Conservation (phyloP, 1,284 basidiomycete species). For the Rhizoctonia solani region DNA sequence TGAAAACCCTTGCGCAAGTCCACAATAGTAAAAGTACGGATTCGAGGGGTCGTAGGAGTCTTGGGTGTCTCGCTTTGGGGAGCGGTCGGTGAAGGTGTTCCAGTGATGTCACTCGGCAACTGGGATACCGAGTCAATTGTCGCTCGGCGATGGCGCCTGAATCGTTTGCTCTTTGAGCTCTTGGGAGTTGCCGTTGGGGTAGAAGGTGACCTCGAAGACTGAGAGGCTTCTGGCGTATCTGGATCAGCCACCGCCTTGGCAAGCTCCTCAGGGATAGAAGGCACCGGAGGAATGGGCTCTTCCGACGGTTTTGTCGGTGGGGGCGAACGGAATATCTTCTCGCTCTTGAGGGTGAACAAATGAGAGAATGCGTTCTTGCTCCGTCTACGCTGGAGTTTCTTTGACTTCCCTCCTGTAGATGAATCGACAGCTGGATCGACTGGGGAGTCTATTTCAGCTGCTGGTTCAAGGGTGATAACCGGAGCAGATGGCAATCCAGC, state of each 20-base stretch:
- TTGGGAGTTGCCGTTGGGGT: not conserved
- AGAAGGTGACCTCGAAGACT: not conserved
- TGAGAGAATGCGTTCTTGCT: conserved; percentile 24
- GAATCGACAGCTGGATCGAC: not conserved
- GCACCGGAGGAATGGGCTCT: conserved; percentile 12
- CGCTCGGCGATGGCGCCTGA: conserved; percentile 6
- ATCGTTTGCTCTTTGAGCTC: conserved; percentile 2
- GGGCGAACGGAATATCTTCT: conserved; percentile 12
- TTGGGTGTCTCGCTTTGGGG: conserved; percentile 8
- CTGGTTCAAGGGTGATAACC: not conserved
- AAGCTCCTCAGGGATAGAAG: conserved; percentile 15
- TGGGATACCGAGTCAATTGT: conserved; percentile 16
- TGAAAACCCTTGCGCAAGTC: conserved; percentile 29
- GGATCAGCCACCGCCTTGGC: conserved; percentile 27
- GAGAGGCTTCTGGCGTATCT: conserved; percentile 6
- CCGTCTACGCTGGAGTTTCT: conserved; percentile 7
- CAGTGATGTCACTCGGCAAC: not conserved
- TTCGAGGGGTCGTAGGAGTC: conserved; percentile 12
- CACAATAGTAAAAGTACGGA: conserved; percentile 16
- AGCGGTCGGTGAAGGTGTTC: not conserved
- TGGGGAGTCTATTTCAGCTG: not conserved
- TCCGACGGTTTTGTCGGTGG: conserved; percentile 18
- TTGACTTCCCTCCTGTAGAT: not conserved
- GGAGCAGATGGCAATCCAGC: too few relatives aligned
- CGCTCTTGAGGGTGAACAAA: conserved; percentile 21